A percentile compares a stretch with the other conserved stretches of the same genome.
phyloP scores from a whole-genome alignment of 78 protist species.

The Reticulomyxa filosa region DNA sequence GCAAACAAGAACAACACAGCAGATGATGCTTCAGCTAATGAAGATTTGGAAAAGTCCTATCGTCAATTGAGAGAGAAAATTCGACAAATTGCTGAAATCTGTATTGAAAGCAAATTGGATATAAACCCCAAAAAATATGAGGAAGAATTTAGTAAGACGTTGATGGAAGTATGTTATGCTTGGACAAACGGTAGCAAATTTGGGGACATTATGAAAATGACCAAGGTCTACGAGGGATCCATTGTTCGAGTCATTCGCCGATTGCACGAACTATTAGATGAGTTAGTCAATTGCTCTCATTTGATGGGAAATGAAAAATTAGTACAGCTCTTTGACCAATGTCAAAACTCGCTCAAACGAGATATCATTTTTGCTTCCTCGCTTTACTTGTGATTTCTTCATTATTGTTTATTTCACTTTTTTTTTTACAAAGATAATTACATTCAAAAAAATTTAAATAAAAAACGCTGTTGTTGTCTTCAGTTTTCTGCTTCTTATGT shows the following conservation, averaged over 20 bases:
- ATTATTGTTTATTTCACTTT: background rate
- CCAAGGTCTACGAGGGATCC: background rate
- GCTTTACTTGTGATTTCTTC: constrained; percentile 1
- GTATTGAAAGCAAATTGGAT: too few species aligned
- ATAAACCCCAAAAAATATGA: too few species aligned
- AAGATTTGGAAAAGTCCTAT: too few species aligned
- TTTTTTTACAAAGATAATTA: background rate
- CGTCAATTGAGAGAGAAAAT: too few species aligned
- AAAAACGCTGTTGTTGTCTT: too few species aligned
- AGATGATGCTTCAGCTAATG: too few species aligned
- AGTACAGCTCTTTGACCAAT: background rate
- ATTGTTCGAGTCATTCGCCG: background rate
- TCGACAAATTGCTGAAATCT: too few species aligned
- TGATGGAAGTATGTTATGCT: background rate
- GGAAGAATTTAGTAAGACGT: too few species aligned
- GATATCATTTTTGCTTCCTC: constrained; percentile 8
- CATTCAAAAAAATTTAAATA: background rate
- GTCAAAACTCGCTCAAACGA: background rate
- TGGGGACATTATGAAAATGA: background rate
- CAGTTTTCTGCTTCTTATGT: too few species aligned
- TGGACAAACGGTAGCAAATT: background rate
- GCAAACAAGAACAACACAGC: too few species aligned
- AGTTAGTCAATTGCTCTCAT: background rate
- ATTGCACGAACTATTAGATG: background rate
- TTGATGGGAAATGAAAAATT: constrained; percentile 7